Conservation (phyloP, 345 rosid genomes). For the Heritiera littoralis region DNA sequence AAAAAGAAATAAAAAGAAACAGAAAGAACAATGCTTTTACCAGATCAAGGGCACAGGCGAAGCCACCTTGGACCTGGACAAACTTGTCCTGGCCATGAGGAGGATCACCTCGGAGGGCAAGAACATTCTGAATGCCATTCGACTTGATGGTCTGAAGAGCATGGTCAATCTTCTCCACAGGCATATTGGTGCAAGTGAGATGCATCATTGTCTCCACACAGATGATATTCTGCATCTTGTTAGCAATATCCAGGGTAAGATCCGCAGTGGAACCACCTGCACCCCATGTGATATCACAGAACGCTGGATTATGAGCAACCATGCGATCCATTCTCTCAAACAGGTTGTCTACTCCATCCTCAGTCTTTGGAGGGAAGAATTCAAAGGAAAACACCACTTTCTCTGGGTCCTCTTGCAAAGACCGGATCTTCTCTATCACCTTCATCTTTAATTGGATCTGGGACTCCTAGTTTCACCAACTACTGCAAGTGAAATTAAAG, state of each 20-base stretch:
- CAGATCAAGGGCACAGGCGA: conserved; percentile 92
- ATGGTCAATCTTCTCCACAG: conserved; percentile 86
- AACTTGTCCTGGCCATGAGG: conserved; percentile 98
- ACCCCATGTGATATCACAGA: conserved; percentile 99
- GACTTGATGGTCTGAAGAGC: conserved; percentile 81
- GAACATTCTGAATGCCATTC: conserved; percentile 94
- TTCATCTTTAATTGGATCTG: conserved; percentile 54
- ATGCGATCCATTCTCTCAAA: conserved; percentile 95
- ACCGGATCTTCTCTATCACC: conserved; percentile 79
- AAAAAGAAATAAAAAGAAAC: not conserved
- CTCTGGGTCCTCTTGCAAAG: conserved; percentile 30
- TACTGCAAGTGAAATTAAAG: not conserved
- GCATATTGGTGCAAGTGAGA: conserved; percentile 98
- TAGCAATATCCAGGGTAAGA: conserved; percentile 89
- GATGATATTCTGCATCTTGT: conserved; percentile 92
- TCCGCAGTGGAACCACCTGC: conserved; percentile 99
- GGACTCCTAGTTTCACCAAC: not conserved
- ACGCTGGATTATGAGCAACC: conserved; percentile 83
- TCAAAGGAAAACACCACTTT: conserved; percentile 90
- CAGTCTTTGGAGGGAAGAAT: conserved; percentile 98
- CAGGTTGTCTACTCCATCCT: conserved; percentile 96
- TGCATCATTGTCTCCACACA: conserved; percentile 99
- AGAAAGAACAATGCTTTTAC: conserved; percentile 30
- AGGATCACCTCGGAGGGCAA: conserved; percentile 98
- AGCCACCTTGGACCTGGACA: conserved; percentile 92